Evolutionary conservation across 371 early-diverging fungal species (phyloP).

Genomic region (Fennellomyces sp.): DNA sequence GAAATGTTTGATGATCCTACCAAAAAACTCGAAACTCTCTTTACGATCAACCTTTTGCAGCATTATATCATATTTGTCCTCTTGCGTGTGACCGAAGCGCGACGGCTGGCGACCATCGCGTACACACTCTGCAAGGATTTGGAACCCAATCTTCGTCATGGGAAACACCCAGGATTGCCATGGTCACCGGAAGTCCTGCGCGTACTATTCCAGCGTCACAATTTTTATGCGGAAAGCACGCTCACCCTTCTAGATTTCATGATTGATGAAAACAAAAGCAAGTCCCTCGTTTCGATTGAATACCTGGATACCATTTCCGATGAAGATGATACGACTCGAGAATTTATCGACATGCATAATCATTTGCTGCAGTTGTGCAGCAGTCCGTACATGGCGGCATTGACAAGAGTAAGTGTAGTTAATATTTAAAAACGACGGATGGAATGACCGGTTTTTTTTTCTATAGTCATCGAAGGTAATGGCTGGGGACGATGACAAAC

Average conservation of each 20-base stretch:
- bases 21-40: slow-evolving; percentile 15
- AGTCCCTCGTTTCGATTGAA: not conserved
- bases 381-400: not conserved
- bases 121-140: not conserved
- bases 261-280: not conserved
- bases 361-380: not conserved
- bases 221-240: not conserved
- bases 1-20: slow-evolving; percentile 27
- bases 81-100: slow-evolving; percentile 1
- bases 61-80: not conserved
- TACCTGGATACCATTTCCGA: not conserved
- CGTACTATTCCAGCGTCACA: not conserved
- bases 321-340: not conserved
- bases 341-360: not conserved
- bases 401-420: not conserved
- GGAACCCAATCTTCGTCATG: not conserved
- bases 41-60: not conserved
- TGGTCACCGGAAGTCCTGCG: not conserved
- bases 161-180: not conserved
- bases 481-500: not conserved
- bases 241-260: not conserved
- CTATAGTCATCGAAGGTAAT: not conserved
- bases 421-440: not conserved
- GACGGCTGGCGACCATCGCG: slow-evolving; percentile 1
- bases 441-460: too few species aligned